A percentile compares a stretch with the other conserved stretches of the same genome.
Conservation (phyloP, 352 stramenopile genomes). For the Pelagophyceae sp. region DNA sequence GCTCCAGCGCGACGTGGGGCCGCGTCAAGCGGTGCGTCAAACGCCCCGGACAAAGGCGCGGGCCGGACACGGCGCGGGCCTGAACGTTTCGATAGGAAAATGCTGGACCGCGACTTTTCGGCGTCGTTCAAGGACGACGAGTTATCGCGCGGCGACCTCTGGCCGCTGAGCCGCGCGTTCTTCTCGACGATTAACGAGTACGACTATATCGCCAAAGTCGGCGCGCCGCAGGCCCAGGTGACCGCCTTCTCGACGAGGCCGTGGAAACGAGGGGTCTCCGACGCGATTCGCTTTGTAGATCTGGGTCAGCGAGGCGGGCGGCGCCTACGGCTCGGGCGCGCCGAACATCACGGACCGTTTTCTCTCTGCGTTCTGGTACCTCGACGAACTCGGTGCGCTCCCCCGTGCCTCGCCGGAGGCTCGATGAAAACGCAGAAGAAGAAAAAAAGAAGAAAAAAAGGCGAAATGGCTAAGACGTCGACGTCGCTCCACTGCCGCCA, state of each 20-base stretch:
- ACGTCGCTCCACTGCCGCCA: not conserved
- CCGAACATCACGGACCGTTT: not conserved
- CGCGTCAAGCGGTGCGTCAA: not conserved
- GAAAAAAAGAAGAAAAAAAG: too few species aligned
- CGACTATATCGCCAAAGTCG: not conserved
- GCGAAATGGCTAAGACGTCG: not conserved
- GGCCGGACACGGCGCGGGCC: too few species aligned
- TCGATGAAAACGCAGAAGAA: too few species aligned
- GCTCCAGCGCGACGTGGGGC: not conserved
- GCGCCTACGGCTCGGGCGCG: not conserved
- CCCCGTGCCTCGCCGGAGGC: too few species aligned
- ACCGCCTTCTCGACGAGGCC: too few species aligned
- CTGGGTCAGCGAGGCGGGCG: not conserved
- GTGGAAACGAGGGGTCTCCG: too few species aligned
- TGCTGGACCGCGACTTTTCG: too few species aligned
- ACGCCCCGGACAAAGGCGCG: too few species aligned
- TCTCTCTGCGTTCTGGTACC: slow-evolving; percentile 7
- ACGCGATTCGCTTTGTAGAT: too few species aligned
- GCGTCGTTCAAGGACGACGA: not conserved
- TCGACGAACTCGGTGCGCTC: slow-evolving; percentile 14
- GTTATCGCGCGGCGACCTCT: not conserved
- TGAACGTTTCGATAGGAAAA: too few species aligned
- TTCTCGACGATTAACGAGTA: not conserved
- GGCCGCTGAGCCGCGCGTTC: not conserved
- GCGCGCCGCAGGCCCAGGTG: too few species aligned